Evolutionary conservation across 2,329 filamentous ascomycete species (phyloP).

Genomic region (Albophoma yamanashiensis): DNA sequence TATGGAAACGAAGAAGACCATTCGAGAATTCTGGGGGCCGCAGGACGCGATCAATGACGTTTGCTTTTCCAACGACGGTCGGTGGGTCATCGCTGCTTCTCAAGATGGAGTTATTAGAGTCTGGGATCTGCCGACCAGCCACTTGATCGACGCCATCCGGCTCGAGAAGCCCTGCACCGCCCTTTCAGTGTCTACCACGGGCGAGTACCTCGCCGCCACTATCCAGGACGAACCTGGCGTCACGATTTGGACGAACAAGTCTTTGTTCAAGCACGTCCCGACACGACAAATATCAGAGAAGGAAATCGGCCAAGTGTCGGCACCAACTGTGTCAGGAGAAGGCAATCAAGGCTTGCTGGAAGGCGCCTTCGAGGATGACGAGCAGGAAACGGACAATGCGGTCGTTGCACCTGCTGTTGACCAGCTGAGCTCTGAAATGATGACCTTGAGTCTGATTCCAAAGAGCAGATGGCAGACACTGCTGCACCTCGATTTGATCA

Average conservation of each 20-base stretch:
- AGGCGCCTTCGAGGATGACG: constrained; percentile 55
- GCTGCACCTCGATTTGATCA: constrained; percentile 83
- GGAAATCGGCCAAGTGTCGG: constrained; percentile 53
- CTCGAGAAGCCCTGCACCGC: constrained; percentile 71
- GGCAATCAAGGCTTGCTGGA: constrained; percentile 66
- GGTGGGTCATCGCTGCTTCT: constrained; percentile 86
- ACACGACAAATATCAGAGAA: constrained; percentile 75
- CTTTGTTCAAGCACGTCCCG: constrained; percentile 79
- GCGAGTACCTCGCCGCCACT: constrained; percentile 88
- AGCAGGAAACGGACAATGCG: constrained; percentile 41
- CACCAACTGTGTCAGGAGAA: constrained; percentile 74
- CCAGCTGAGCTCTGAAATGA: constrained; percentile 71
- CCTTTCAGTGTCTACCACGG: constrained; percentile 78
- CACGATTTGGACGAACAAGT: constrained; percentile 93
- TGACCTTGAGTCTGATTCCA: constrained; percentile 82
- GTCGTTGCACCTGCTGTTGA: constrained; percentile 51
- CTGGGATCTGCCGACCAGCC: constrained; percentile 92
- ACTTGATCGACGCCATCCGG: constrained; percentile 86
- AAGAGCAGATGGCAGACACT: constrained; percentile 91
- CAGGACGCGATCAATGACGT: constrained; percentile 66
- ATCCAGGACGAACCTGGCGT: constrained; percentile 75
- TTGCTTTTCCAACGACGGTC: constrained; percentile 83
- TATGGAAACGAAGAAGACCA: constrained; percentile 77
- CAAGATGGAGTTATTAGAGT: constrained; percentile 71
- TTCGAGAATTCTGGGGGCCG: constrained; percentile 87